Percentiles rank a stretch among this genome's conserved stretches.
Conservation (phyloP, 2,329 filamentous ascomycete species). For the Pseudocercospora ulei region DNA sequence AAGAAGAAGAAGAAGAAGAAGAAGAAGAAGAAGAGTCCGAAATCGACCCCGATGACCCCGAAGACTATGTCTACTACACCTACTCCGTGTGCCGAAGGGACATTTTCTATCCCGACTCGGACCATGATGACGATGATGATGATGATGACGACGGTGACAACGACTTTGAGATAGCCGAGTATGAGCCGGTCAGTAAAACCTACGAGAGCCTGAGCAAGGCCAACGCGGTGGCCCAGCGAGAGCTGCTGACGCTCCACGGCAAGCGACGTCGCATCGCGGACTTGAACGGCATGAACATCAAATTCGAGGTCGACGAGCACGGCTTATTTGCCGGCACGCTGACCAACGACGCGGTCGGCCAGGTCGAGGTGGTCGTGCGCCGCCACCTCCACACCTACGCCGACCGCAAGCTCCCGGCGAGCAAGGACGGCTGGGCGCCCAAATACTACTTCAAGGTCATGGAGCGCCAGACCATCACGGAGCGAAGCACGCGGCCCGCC, state of each 20-base stretch:
- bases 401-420: slow-evolving; percentile 8
- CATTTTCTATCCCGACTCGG: slow-evolving; percentile 2
- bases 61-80: slow-evolving; percentile 11
- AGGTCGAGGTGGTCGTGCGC: slow-evolving; percentile 6
- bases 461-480: not conserved
- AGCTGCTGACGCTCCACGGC: not conserved
- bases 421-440: slow-evolving; percentile 7
- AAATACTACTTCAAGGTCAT: slow-evolving; percentile 9
- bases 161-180: slow-evolving; percentile 1
- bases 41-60: slow-evolving; percentile 4
- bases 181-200: not conserved
- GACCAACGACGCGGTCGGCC: slow-evolving; percentile 4
- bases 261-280: slow-evolving; percentile 3
- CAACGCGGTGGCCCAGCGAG: slow-evolving; percentile 8
- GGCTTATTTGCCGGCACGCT: not conserved
- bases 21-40: not conserved
- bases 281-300: not conserved
- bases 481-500: not conserved
- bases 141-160: not conserved
- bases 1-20: not conserved
- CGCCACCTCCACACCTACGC: not conserved
- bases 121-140: slow-evolving; percentile 4
- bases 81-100: slow-evolving; percentile 13
- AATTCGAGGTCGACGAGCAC: not conserved
- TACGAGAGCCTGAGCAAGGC: slow-evolving; percentile 11